Percentiles rank a stretch among this genome's conserved stretches.
phyloP scores from a whole-genome alignment of 805 yeast genomes.

The Sugiyamaella smithiae region DNA sequence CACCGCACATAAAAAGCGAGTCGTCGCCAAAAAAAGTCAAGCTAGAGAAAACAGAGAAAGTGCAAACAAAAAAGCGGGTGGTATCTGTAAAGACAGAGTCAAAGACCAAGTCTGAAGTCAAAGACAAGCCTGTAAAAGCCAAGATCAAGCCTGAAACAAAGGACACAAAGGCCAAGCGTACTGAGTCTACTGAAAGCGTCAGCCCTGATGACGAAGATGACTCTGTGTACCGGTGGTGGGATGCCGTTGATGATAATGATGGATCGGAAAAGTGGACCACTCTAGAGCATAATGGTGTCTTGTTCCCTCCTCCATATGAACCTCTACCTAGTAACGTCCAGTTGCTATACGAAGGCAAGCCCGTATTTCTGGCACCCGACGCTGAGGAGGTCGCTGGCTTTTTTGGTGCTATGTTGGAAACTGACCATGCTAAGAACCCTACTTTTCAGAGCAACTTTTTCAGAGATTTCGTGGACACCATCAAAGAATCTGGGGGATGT shows the following conservation, averaged over 20 bases:
- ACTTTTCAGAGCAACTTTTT: conserved; percentile 86
- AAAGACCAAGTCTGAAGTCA: not conserved
- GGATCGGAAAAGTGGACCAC: conserved; percentile 84
- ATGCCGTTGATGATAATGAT: conserved; percentile 54
- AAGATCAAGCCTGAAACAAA: conserved; percentile 3
- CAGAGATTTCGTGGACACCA: conserved; percentile 65
- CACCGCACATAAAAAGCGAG: not conserved
- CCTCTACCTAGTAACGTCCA: conserved; percentile 78
- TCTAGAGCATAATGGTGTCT: conserved; percentile 83
- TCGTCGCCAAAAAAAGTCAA: conserved; percentile 15
- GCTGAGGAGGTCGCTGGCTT: conserved; percentile 98
- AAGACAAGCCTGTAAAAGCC: conserved; percentile 12
- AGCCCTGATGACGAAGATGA: conserved; percentile 48
- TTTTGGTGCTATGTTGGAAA: conserved; percentile 79
- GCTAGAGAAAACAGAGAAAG: conserved; percentile 4
- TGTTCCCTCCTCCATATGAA: conserved; percentile 90
- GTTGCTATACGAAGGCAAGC: conserved; percentile 69
- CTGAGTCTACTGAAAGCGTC: conserved; percentile 1
- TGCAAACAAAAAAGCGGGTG: not conserved
- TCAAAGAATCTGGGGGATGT: conserved; percentile 70
- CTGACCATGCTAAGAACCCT: conserved; percentile 83
- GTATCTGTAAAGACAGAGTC: not conserved
- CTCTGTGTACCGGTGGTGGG: conserved; percentile 83
- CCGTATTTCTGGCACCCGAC: conserved; percentile 67
- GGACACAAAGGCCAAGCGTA: conserved; percentile 2